Percentiles rank a stretch among this genome's conserved stretches.
These are phyloP conservation scores for Penicillium rolfsii DNA, from an alignment of 2,329 filamentous ascomycete species.

Conservation along the genomic window DNA sequence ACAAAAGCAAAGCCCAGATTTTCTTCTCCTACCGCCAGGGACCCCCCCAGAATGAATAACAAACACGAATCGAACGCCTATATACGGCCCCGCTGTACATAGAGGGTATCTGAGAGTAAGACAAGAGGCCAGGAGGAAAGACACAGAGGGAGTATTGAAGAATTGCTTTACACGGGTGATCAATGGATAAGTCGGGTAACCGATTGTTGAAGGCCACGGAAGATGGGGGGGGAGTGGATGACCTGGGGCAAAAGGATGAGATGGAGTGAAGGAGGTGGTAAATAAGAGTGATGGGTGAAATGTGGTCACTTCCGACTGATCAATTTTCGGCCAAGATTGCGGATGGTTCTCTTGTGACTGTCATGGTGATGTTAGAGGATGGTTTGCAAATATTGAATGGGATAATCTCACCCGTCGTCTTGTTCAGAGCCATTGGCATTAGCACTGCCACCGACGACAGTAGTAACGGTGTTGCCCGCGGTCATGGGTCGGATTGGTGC, in stretches of 20 bases:
- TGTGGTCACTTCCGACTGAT: slow-evolving; percentile 30
- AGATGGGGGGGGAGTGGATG: neutral
- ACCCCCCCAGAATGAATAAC: slow-evolving; percentile 8
- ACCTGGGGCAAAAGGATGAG: neutral
- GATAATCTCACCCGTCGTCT: slow-evolving; percentile 37
- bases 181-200: neutral
- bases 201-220: slow-evolving; percentile 13
- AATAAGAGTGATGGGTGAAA: neutral
- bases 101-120: slow-evolving; percentile 25
- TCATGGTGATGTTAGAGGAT: neutral
- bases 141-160: neutral
- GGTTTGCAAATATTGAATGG: neutral
- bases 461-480: slow-evolving; percentile 32
- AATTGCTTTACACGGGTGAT: slow-evolving; percentile 16
- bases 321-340: slow-evolving; percentile 43
- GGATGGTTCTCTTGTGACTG: slow-evolving; percentile 40
- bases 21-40: neutral
- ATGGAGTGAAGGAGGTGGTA: neutral
- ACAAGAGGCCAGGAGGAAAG: slow-evolving; percentile 10
- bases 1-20: neutral
- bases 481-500: slow-evolving; percentile 37
- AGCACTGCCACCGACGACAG: slow-evolving; percentile 25
- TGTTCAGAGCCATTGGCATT: slow-evolving; percentile 28
- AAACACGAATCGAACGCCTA: slow-evolving; percentile 20
- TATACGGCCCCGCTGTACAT: slow-evolving; percentile 24